A percentile compares a stretch with the other conserved stretches of the same genome.
These are phyloP conservation scores for Kluyveromyces marxianus DNA, from an alignment of 1,139 yeast genomes.

Conservation along the genomic window DNA sequence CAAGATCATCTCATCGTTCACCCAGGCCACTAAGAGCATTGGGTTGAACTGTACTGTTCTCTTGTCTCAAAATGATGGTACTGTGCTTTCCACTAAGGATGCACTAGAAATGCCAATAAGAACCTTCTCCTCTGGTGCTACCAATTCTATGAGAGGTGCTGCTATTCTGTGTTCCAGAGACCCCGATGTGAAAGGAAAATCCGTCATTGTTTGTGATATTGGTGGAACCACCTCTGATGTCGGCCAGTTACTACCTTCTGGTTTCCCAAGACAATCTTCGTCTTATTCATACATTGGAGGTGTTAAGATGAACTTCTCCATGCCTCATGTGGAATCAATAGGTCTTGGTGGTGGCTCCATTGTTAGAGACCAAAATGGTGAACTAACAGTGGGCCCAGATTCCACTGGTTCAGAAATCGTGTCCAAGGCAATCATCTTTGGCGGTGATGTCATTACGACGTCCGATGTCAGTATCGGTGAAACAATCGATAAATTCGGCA, in stretches of 20 bases:
- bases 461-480: conserved; percentile 34
- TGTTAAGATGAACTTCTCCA: conserved; percentile 37
- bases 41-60: conserved; percentile 35
- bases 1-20: conserved; percentile 33
- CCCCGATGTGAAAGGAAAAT: conserved; percentile 23
- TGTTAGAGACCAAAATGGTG: conserved; percentile 26
- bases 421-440: conserved; percentile 32
- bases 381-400: conserved; percentile 36
- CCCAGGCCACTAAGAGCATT: conserved; percentile 28
- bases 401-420: conserved; percentile 36
- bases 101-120: conserved; percentile 35
- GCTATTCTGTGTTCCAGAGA: conserved; percentile 34
- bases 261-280: conserved; percentile 37
- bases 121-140: conserved; percentile 40
- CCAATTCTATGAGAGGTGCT: conserved; percentile 43
- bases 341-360: conserved; percentile 42
- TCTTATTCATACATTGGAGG: conserved; percentile 37
- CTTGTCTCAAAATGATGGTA: conserved; percentile 40
- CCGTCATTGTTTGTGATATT: conserved; percentile 35
- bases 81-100: conserved; percentile 33
- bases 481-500: conserved; percentile 8
- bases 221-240: conserved; percentile 44
- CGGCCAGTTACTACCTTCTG: conserved; percentile 34
- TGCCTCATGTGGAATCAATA: conserved; percentile 39
- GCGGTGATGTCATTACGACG: conserved; percentile 33